Evolutionary conservation across 805 yeast species (phyloP).

Genomic region (Metschnikowia henanensis): DNA sequence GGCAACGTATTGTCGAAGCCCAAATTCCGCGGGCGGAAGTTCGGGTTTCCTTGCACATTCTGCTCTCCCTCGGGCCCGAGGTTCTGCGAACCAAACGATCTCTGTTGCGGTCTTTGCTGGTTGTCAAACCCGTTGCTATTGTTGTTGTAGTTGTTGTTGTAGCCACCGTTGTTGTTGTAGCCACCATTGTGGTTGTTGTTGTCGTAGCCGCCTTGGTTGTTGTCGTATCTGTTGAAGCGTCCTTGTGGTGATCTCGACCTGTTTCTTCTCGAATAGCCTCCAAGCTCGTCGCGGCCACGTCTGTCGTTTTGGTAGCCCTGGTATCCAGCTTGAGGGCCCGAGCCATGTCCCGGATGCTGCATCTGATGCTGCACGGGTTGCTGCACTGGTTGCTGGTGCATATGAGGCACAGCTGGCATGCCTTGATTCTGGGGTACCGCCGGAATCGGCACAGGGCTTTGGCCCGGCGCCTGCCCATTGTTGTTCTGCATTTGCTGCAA

Average conservation of each 20-base stretch:
- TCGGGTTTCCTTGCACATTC: conserved; percentile 70
- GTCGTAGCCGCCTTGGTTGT: conserved; percentile 2
- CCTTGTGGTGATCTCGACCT: conserved; percentile 56
- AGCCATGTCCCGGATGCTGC: background rate
- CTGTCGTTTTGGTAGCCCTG: conserved; percentile 18
- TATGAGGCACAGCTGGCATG: conserved; percentile 14
- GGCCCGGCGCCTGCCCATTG: conserved; percentile 3
- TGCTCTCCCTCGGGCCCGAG: conserved; percentile 50
- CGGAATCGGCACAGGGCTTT: conserved; percentile 5
- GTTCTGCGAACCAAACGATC: conserved; percentile 14
- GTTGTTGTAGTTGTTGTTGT: conserved; percentile 2
- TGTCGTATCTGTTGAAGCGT: conserved; percentile 17
- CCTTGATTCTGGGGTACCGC: conserved; percentile 9
- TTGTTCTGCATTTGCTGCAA: conserved; percentile 49
- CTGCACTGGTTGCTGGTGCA: conserved; percentile 12
- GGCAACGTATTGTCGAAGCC: conserved; percentile 71
- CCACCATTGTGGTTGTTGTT: background rate
- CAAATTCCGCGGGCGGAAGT: conserved; percentile 73
- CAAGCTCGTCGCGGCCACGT: conserved; percentile 33
- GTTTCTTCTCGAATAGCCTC: conserved; percentile 46
- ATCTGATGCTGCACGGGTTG: conserved; percentile 20
- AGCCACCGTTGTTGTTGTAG: background rate
- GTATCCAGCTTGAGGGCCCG: conserved; percentile 2
- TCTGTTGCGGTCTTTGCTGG: conserved; percentile 19
- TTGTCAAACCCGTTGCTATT: background rate